phyloP scores from a whole-genome alignment of 1,284 basidiomycete species.

The Leccinum fallax region DNA sequence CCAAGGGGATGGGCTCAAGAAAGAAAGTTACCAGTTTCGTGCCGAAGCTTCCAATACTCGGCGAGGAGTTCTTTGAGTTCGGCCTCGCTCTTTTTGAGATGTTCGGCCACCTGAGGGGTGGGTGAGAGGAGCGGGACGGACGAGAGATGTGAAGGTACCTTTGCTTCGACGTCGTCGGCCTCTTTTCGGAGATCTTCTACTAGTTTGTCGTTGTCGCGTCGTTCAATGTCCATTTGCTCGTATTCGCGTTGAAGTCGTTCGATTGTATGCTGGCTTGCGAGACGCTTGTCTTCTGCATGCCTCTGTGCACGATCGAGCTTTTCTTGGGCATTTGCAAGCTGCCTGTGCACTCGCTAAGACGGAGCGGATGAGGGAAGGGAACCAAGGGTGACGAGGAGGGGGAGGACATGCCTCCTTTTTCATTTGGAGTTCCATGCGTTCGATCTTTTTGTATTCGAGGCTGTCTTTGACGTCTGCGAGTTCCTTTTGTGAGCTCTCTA shows the following conservation, averaged over 20 bases:
- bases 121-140: background rate
- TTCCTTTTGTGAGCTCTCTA: conserved; percentile 65
- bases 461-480: conserved; percentile 65
- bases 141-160: conserved; percentile 42
- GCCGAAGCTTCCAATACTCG: conserved; percentile 80
- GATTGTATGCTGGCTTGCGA: conserved; percentile 66
- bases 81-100: conserved; percentile 67
- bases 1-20: conserved; percentile 6
- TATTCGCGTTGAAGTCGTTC: conserved; percentile 75
- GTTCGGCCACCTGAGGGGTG: conserved; percentile 64
- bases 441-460: conserved; percentile 70
- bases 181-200: conserved; percentile 73
- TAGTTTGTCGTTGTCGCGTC: conserved; percentile 73
- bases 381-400: background rate
- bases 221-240: conserved; percentile 71
- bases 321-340: conserved; percentile 74
- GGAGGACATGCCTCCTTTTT: conserved; percentile 58
- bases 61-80: conserved; percentile 77
- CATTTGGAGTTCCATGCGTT: conserved; percentile 66
- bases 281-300: conserved; percentile 74
- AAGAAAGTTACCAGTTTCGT: conserved; percentile 63
- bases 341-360: conserved; percentile 69
- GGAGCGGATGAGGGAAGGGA: conserved; percentile 1
- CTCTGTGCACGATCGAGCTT: conserved; percentile 75
- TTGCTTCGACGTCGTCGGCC: conserved; percentile 62